Conservation (phyloP, 352 stramenopile genomes). For the Globisporangium paddicum region DNA sequence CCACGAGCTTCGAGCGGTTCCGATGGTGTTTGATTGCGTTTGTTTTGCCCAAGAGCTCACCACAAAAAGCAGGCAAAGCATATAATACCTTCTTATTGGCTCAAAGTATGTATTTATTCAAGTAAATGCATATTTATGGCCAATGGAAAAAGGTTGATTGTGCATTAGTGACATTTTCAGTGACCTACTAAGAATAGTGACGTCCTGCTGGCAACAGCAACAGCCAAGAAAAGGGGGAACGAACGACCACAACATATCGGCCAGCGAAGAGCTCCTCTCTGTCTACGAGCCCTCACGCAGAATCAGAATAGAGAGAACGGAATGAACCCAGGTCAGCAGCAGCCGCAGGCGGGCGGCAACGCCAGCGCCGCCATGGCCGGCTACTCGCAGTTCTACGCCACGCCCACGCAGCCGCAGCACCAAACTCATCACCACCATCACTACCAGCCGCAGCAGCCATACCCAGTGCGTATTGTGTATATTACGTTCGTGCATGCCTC, state of each 20-base stretch:
- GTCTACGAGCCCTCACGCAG: background rate
- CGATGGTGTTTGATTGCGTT: slow-evolving; percentile 1
- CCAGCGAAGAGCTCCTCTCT: background rate
- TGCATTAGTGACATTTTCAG: background rate
- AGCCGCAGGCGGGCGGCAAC: slow-evolving; percentile 27
- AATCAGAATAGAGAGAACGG: background rate
- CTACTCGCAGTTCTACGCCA: slow-evolving; percentile 65
- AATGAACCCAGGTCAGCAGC: slow-evolving; percentile 32
- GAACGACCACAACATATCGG: background rate
- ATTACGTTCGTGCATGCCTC: background rate
- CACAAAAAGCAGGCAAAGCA: slow-evolving; percentile 5
- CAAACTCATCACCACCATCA: slow-evolving; percentile 6
- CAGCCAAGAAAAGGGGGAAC: slow-evolving; percentile 2
- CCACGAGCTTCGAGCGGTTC: slow-evolving; percentile 8
- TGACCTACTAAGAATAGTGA: background rate
- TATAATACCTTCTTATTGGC: too few species aligned
- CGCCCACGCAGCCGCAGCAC: slow-evolving; percentile 14
- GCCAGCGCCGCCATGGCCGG: slow-evolving; percentile 46
- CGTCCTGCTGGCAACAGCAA: background rate
- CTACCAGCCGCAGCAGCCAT: slow-evolving; percentile 7
- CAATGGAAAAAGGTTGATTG: background rate
- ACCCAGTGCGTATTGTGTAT: background rate
- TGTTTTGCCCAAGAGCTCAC: background rate
- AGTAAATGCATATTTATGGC: background rate
- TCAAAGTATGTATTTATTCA: too few species aligned